phyloP scores from a whole-genome alignment of 768 basidiomycete species.

The Lactarius akahatsu region DNA sequence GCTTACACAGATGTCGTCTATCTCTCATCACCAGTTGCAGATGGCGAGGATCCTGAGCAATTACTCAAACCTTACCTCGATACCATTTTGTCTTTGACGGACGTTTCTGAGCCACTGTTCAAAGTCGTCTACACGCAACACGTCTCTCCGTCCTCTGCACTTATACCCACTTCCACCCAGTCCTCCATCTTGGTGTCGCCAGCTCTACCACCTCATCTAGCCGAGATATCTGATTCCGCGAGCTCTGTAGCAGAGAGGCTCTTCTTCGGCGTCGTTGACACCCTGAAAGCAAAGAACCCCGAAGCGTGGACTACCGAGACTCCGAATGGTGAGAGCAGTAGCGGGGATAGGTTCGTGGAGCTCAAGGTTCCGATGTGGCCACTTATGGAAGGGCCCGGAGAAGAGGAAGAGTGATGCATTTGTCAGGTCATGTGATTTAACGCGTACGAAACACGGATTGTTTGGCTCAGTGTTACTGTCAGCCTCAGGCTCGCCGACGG shows the following conservation, averaged over 20 bases:
- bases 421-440: slow-evolving; percentile 19
- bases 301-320: slow-evolving; percentile 15
- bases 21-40: slow-evolving; percentile 24
- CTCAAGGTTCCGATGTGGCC: slow-evolving; percentile 29
- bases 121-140: slow-evolving; percentile 24
- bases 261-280: slow-evolving; percentile 25
- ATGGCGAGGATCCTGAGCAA: slow-evolving; percentile 25
- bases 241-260: slow-evolving; percentile 24
- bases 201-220: slow-evolving; percentile 6
- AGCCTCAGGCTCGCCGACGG: slow-evolving; percentile 9
- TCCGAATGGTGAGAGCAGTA: not conserved
- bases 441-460: slow-evolving; percentile 21
- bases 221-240: slow-evolving; percentile 26
- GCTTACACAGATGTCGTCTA: slow-evolving; percentile 26
- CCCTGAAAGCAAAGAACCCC: slow-evolving; percentile 18
- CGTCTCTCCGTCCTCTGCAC: not conserved
- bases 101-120: slow-evolving; percentile 22
- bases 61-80: slow-evolving; percentile 35
- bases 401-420: slow-evolving; percentile 16
- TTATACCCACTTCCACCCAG: not conserved
- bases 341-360: slow-evolving; percentile 28
- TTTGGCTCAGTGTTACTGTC: slow-evolving; percentile 1
- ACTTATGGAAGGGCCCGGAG: slow-evolving; percentile 16
- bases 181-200: slow-evolving; percentile 20
- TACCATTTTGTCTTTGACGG: slow-evolving; percentile 25